Conservation (phyloP, 1,284 basidiomycete genomes). For the Rhodotorula glutinis region DNA sequence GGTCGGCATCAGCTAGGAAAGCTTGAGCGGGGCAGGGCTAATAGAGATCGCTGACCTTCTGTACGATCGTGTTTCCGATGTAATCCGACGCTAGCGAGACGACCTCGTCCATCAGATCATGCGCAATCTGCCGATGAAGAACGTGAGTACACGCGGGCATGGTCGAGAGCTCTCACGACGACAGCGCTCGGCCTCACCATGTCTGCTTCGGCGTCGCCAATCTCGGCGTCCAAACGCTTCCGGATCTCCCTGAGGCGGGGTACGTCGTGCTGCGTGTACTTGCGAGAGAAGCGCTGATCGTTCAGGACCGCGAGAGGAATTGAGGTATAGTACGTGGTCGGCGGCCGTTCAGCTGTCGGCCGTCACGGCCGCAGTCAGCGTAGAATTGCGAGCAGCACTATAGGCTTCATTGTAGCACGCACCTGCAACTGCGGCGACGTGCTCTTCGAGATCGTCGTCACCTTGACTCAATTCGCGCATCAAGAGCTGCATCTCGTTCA, state of each 20-base stretch:
- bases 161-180: too few relatives aligned
- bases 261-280: slow-evolving; percentile 72
- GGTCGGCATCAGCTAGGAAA: slow-evolving; percentile 53
- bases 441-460: slow-evolving; percentile 69
- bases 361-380: too few relatives aligned
- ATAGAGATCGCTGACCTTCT: slow-evolving; percentile 36
- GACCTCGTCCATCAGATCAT: slow-evolving; percentile 75
- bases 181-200: slow-evolving; percentile 43
- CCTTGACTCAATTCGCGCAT: slow-evolving; percentile 85
- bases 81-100: slow-evolving; percentile 95
- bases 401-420: too few relatives aligned
- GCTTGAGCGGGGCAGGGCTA: too few relatives aligned
- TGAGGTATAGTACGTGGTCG: slow-evolving; percentile 88
- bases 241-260: slow-evolving; percentile 88
- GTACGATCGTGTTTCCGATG: slow-evolving; percentile 88
- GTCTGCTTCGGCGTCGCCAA: slow-evolving; percentile 84
- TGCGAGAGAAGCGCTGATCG: slow-evolving; percentile 29
- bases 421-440: slow-evolving; percentile 80
- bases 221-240: slow-evolving; percentile 78
- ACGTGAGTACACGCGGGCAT: background rate
- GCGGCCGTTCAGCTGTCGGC: slow-evolving; percentile 81
- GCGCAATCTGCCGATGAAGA: slow-evolving; percentile 68
- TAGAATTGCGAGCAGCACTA: too few relatives aligned
- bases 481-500: slow-evolving; percentile 82
- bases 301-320: slow-evolving; percentile 58